Conservation (phyloP, 2,329 filamentous ascomycete genomes). For the Ramichloridium luteum region DNA sequence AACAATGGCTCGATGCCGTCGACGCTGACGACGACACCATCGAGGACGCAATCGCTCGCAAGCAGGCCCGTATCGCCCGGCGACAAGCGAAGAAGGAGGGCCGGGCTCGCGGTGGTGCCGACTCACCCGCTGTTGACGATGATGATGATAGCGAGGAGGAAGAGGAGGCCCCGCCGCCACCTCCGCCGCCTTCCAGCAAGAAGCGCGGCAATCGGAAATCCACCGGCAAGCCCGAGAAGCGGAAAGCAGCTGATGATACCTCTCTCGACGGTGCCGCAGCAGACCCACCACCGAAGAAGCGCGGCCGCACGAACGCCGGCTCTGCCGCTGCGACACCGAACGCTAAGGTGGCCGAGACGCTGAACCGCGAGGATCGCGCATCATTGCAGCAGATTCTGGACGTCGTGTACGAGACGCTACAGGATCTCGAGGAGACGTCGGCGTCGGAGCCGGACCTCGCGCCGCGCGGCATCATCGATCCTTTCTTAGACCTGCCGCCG, state of each 20-base stretch:
- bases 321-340: too few species aligned
- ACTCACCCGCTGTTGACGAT: conserved; percentile 53
- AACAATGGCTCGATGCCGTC: conserved; percentile 97
- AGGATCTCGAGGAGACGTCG: conserved; percentile 72
- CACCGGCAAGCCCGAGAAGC: conserved; percentile 55
- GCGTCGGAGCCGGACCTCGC: conserved; percentile 38
- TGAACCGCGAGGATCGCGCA: conserved; percentile 58
- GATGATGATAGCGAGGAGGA: conserved; percentile 69
- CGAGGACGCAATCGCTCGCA: conserved; percentile 82
- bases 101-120: conserved; percentile 43
- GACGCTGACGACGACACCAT: conserved; percentile 93
- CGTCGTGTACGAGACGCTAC: conserved; percentile 64
- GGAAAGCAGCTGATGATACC: conserved; percentile 67
- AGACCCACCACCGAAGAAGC: conserved; percentile 55
- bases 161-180: conserved; percentile 42
- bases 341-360: conserved; percentile 52
- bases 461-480: conserved; percentile 77
- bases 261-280: conserved; percentile 57
- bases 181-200: too few species aligned
- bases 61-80: conserved; percentile 72
- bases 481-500: conserved; percentile 82
- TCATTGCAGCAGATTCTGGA: conserved; percentile 71
- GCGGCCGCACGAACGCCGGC: conserved; percentile 53
- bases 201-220: conserved; percentile 75
- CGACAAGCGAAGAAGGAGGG: conserved; percentile 65